Base-by-base conservation (phyloP, 805 yeast species). In the Sugiyamaella lignohabitans region DNA sequence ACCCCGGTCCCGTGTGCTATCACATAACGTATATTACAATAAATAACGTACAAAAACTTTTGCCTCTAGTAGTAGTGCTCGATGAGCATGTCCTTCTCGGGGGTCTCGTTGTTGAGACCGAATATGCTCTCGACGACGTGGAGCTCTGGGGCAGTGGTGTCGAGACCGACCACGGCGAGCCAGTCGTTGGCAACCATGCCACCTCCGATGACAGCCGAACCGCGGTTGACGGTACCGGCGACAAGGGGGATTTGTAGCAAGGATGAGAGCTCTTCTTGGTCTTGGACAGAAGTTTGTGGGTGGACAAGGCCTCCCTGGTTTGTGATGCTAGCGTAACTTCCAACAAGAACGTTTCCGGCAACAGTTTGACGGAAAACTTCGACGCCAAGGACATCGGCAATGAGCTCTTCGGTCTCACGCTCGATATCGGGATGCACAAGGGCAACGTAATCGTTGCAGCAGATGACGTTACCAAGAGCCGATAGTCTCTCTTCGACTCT, bases 171-270 rank as follows among this genome's bases (percentile, higher is more conserved):
- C 38, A 94, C 98, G 24, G 98, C 94, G 56, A 91, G 73, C 94
- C 97, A 93, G 71, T 93, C 99, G 65, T 93, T 93, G 45, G 89
- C 98, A 46, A 93, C 98, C 81, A 93, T 81, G 58, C 99, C 99
- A 40, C 97, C 98, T 61, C 98, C 98, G 51, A 93, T 95, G 42
- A 91, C 97, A 3, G 95, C 71, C 23, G 96, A 87, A 69, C 99
- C 99, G 68, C 98, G 83, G 74, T 93, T 93, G 50, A 93, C 89
- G 35, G 97, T 89, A 68, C 99, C 99, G 4, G 99, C 98, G 42
- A 93, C 98, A 54, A 93, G 75, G 46, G 99, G 99, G 37, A 93
- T 95, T 71, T 93, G 98, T 60, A 93, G 75, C 65, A 93, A 75
- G 40, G 97, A 87, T 5, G 96, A 86, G 58, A 93, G 76, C 71